Evolutionary conservation across 208 protist species (phyloP).

Genomic region (Trypanosoma lewisi): DNA sequence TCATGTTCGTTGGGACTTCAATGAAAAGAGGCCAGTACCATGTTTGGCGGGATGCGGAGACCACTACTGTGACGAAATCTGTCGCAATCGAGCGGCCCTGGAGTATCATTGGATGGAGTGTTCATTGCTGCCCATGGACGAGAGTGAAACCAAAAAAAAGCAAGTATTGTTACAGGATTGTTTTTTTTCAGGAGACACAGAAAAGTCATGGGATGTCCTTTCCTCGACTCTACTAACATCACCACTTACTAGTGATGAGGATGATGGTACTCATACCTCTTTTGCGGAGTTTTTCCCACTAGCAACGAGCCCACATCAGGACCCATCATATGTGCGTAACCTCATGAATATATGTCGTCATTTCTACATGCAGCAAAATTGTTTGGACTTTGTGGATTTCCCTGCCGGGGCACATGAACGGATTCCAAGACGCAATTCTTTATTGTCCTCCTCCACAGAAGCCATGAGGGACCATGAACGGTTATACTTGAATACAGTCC

Average conservation of each 20-base stretch:
- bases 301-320: background rate
- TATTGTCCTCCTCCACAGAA: background rate
- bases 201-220: background rate
- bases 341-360: background rate
- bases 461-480: background rate
- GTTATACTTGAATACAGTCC: background rate
- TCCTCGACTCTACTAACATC: background rate
- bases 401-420: background rate
- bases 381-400: background rate
- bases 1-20: conserved; percentile 10
- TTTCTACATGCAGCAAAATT: background rate
- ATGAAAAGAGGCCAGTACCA: background rate
- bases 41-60: conserved; percentile 34
- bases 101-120: conserved; percentile 49
- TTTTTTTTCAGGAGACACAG: background rate
- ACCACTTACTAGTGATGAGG: too few relatives aligned
- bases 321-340: background rate
- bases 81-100: conserved; percentile 32
- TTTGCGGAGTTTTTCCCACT: background rate
- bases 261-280: background rate
- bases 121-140: background rate
- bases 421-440: background rate
- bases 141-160: background rate
- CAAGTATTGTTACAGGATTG: background rate
- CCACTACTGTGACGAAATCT: conserved; percentile 41